Base-by-base conservation (phyloP, 768 basidiomycete species). In the Rossbeevera mucosa region DNA sequence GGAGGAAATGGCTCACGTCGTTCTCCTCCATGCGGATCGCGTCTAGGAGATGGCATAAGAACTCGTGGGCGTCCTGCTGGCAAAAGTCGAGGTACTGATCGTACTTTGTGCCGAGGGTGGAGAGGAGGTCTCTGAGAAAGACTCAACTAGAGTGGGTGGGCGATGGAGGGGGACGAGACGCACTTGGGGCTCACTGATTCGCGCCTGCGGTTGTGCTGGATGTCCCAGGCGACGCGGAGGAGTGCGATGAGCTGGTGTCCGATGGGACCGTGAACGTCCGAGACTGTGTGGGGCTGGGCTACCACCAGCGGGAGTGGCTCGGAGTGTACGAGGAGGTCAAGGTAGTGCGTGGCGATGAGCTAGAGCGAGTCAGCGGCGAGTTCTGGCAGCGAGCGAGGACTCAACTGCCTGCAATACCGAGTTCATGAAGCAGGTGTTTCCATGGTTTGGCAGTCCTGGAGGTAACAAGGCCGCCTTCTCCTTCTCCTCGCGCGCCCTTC, bases 61-160 rank as follows among this genome's bases (percentile, higher is more conserved):
- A 86, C 72, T 98, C 94, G 66, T 96, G 94, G 21, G 94, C 91
- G 64, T 98, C 94, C 68, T 96, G 94, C 68, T 98, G 94, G 7
- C 88, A 83, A 67, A 94, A 94, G 63, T 94, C 94, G 42, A 90
- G 81, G 62, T 96, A 98, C 62, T 98, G 94, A 58, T 93, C 91
- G 65, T 94, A 89, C 70, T 95, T 96, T 59, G 76, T 74, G 3
- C 92, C 88, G 14, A 96, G 73, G 11, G 80, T 76, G 25, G 75
- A 65, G 16, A 95, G 71, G 36, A 95, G 63, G 7, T 77, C 75
- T 61, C 88, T 89, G 60, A 3, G 18, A 3, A 5, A 6, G 40
- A 30, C 22, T 50, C 13, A 43, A 41, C 28, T 7, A 11, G 44
- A 5, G 44, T 13, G 44, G 7, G 20, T 13, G 21, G n/a, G 16